A percentile compares a stretch with the other conserved stretches of the same genome.
Conservation (phyloP, 148 eudicot genomes). For the Cornus suecica region DNA sequence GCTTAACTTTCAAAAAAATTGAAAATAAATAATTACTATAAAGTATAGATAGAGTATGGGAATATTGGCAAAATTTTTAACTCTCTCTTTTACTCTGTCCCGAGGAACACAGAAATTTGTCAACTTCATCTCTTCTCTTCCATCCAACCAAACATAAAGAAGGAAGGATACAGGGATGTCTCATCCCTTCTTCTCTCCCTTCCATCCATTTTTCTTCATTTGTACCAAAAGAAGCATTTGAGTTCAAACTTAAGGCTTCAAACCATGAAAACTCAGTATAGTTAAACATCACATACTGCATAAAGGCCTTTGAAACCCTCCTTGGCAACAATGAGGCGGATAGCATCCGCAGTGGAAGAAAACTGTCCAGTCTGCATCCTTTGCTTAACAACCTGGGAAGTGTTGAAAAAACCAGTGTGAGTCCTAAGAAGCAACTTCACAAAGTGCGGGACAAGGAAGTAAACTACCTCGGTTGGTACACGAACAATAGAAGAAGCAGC, state of each 20-base stretch:
- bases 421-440: slow-evolving; percentile 1
- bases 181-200: too few species aligned
- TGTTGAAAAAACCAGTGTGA: neutral
- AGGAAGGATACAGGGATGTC: too few species aligned
- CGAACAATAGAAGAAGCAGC: slow-evolving; percentile 85
- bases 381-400: slow-evolving; percentile 78
- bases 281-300: slow-evolving; percentile 47
- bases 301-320: slow-evolving; percentile 86
- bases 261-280: neutral
- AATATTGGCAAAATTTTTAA: too few species aligned
- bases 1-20: too few species aligned
- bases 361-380: slow-evolving; percentile 92
- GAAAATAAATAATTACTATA: too few species aligned
- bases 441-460: slow-evolving; percentile 7
- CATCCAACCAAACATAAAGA: too few species aligned
- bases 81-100: too few species aligned
- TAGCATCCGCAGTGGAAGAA: slow-evolving; percentile 71
- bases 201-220: too few species aligned
- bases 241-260: slow-evolving; percentile 7
- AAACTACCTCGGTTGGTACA: slow-evolving; percentile 81
- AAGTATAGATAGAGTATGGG: too few species aligned
- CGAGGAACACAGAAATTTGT: too few species aligned
- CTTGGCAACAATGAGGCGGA: slow-evolving; percentile 63
- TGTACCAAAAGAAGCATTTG: too few species aligned
- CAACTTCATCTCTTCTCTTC: too few species aligned